Evolutionary conservation across 441 rosid species (phyloP), one percentile per base, ranked within the genome.

Genomic region (Isatis lusitanica): DNA sequence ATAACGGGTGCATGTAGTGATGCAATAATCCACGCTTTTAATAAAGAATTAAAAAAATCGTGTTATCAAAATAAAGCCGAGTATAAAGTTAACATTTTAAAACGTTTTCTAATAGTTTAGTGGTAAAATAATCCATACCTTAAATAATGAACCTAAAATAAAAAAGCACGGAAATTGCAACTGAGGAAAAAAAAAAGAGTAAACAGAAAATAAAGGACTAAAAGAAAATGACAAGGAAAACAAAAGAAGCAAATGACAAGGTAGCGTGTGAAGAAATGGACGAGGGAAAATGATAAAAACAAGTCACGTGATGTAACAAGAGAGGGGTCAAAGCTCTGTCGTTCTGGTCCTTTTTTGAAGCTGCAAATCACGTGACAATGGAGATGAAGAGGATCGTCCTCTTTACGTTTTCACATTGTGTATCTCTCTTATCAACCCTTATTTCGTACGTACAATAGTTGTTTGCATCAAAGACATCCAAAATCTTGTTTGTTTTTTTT

Each of bases 271-370:
- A 47, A 50, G 35, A 50, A 50, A 15, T 26, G 47, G 7, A 12
- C 60, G 18, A 8, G 21, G 21, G 44, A 57, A 48, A 65, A 11
- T 5, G 57, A 65, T 42, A 43, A 43, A 63, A 13, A 12, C 30
- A 38, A 38, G 5, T 66, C 61, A 66, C 71, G 71, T 66, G 71
- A 66, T 66, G 50, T 52, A 42, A 66, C 60, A 51, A 66, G 36
- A 66, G 61, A 38, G 38, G 36, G 50, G 38, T 28, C 44, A 66
- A 51, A 66, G 50, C 26, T 66, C 33, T 40, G 35, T 42, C 66
- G 36, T 61, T 42, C 36, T 40, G 36, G 35, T 10, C 50, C 21
- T 8, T 6, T 35, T 31, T 17, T 31, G 40, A 66, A 66, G 59
- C 61, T 36, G 50, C 38, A 38, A 51, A 51, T 66, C 47, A 66